A percentile compares a stretch with the other conserved stretches of the same genome.
These are phyloP conservation scores for Phytophthora megakarya DNA, from an alignment of 352 stramenopile genomes.

Conservation along the genomic window DNA sequence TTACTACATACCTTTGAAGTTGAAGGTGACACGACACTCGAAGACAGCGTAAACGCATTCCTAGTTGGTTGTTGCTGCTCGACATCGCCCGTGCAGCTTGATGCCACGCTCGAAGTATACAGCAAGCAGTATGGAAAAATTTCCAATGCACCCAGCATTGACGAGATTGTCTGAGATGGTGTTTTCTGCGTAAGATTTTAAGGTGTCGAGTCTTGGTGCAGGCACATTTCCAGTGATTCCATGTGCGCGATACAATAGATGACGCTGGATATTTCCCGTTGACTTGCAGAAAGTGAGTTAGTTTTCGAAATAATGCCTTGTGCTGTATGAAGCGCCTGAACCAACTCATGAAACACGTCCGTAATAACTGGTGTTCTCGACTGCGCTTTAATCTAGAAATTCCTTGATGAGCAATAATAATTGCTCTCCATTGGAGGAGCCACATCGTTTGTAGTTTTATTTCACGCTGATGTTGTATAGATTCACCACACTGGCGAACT, in stretches of 20 bases:
- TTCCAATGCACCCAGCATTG: constrained; percentile 35
- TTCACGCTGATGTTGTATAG: constrained; percentile 10
- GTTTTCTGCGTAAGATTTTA: constrained; percentile 13
- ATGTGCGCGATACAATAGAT: constrained; percentile 33
- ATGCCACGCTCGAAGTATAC: constrained; percentile 32
- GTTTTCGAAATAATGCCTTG: constrained; percentile 36
- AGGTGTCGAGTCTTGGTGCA: neutral
- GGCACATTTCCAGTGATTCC: constrained; percentile 37
- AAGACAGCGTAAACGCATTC: constrained; percentile 43
- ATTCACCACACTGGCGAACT: constrained; percentile 14
- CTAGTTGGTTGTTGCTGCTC: constrained; percentile 25
- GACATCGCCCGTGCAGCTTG: constrained; percentile 8
- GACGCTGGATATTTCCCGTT: constrained; percentile 40
- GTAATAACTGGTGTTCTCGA: constrained; percentile 9
- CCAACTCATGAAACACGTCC: constrained; percentile 24
- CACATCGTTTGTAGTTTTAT: constrained; percentile 2
- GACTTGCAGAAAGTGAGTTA: constrained; percentile 43
- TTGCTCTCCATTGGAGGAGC: constrained; percentile 23
- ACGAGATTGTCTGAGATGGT: constrained; percentile 3
- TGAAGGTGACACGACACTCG: neutral
- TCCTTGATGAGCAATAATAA: constrained; percentile 10
- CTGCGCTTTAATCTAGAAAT: neutral
- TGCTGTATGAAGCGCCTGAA: constrained; percentile 1
- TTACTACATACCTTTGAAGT: constrained; percentile 6
- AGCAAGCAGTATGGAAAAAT: constrained; percentile 30